Conservation (phyloP, 306 rosid species). For the Oemleria cerasiformis region DNA sequence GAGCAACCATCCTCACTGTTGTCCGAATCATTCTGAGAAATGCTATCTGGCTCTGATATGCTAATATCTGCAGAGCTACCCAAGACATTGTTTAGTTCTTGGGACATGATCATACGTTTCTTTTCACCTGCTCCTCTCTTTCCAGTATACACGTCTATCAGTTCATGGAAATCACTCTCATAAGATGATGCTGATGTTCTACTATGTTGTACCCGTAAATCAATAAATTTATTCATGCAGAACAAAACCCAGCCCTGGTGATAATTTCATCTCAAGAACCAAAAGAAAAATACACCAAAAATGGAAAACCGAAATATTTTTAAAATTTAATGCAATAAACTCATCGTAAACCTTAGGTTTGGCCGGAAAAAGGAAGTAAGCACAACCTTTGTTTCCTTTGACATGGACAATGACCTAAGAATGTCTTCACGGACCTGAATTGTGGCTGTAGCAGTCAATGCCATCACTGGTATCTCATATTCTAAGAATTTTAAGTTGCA, state of each 20-base stretch:
- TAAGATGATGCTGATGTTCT: conserved; percentile 65
- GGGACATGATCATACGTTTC: conserved; percentile 32
- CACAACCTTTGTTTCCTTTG: conserved; percentile 67
- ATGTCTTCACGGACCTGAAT: conserved; percentile 71
- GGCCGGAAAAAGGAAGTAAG: conserved; percentile 83
- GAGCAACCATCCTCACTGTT: conserved; percentile 37
- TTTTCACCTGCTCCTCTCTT: conserved; percentile 39
- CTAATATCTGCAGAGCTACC: conserved; percentile 29
- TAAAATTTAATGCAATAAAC: conserved; percentile 25
- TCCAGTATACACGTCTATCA: conserved; percentile 51
- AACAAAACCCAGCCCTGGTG: background rate
- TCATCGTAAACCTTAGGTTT: conserved; percentile 71
- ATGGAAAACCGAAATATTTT: background rate
- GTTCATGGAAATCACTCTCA: conserved; percentile 58
- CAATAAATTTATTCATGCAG: background rate
- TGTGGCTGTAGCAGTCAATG: conserved; percentile 95
- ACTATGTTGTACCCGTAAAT: conserved; percentile 72
- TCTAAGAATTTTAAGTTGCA: conserved; percentile 54
- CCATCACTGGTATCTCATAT: conserved; percentile 82
- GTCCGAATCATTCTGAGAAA: conserved; percentile 38
- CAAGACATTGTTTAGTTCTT: conserved; percentile 35
- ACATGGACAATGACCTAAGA: conserved; percentile 62
- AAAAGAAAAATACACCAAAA: background rate
- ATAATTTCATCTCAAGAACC: conserved; percentile 1
- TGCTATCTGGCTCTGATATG: conserved; percentile 39